These are phyloP conservation scores for Microthyrium microscopicum DNA, from an alignment of 2,329 filamentous ascomycete species.

Conservation along the genomic window DNA sequence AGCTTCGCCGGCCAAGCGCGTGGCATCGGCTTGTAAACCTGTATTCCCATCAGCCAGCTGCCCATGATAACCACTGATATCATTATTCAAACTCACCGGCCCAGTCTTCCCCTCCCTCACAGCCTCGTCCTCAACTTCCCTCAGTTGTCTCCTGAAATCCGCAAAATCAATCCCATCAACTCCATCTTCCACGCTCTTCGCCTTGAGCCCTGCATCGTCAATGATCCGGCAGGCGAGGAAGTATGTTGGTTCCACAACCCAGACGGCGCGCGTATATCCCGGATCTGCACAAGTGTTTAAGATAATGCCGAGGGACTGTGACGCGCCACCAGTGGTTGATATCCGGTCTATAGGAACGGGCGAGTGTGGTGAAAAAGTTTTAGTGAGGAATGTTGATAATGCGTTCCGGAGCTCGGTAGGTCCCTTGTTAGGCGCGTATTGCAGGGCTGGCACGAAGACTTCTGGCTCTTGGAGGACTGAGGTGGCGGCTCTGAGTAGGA, in stretches of 20 bases:
- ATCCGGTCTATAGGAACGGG: conserved; percentile 40
- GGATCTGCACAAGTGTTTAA: conserved; percentile 71
- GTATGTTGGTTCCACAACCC: conserved; percentile 70
- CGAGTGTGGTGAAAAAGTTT: conserved; percentile 36
- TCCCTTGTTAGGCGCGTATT: conserved; percentile 67
- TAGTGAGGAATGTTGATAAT: conserved; percentile 53
- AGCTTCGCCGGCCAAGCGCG: conserved; percentile 6
- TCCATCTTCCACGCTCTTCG: conserved; percentile 31
- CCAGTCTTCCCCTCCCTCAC: conserved; percentile 10
- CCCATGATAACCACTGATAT: no score
- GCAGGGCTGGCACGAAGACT: conserved; percentile 46
- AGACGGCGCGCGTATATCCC: conserved; percentile 54
- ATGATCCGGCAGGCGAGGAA: conserved; percentile 77
- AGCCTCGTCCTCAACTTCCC: no score
- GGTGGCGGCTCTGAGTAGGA: conserved; percentile 44
- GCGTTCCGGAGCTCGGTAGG: conserved; percentile 51
- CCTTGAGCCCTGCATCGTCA: conserved; percentile 58
- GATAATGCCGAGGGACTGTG: conserved; percentile 63
- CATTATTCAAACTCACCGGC: not conserved
- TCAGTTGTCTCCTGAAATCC: not conserved
- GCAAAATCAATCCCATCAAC: conserved; percentile 23
- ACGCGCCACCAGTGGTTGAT: conserved; percentile 71
- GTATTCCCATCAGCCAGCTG: not conserved
- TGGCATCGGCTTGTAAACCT: conserved; percentile 1
- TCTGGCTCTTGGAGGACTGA: conserved; percentile 43